Base-by-base conservation (phyloP, 2,329 filamentous ascomycete species). In the Aspergillus niger region DNA sequence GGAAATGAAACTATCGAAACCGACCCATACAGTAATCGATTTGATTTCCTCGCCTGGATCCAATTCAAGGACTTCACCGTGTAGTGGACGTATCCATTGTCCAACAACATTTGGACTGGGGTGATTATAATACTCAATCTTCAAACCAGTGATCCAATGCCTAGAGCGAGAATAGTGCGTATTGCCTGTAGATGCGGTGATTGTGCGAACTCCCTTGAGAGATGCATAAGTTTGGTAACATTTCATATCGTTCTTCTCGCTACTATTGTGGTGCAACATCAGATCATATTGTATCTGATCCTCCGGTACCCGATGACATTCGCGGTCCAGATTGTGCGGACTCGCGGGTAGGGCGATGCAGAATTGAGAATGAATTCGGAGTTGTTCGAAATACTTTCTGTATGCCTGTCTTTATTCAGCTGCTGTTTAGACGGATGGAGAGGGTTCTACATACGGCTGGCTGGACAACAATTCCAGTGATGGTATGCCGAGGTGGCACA, bases 221-320 rank as follows among this genome's bases (percentile, higher is more conserved):
- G 63, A 55, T 39, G 62, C 62, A 20, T 58, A 61, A 11, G 58
- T 63, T n/a, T 61, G 58, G 52, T 60, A 61, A 28, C 41, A 36
- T 36, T 13, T 36, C 32, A 36, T 59, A 30, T 20, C 49, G 3
- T 17, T 15, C 4, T 22, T 26, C 3, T 30, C 28, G n/a, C 15
- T 17, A n/a, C 44, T 32, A 36, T 13, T 24, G 32, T 8, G 24
- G 58, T 57, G 38, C 56, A 59, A 50, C 44, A 44, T 3, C 55
- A 58, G 39, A 64, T 62, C 62, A 38, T 59, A 63, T 48, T 13
- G 36, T 15, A 61, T 8, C n/a, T 61, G 43, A 26, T 61, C 44
- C 5, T 59, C 47, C 26, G 55, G 56, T 30, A 22, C 52, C n/a
- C 39, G 43, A 47, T 61, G 55, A 22, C 36, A 56, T 59, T 52